Conservation (phyloP, 768 basidiomycete species). For the Pleurotus eryngii region DNA sequence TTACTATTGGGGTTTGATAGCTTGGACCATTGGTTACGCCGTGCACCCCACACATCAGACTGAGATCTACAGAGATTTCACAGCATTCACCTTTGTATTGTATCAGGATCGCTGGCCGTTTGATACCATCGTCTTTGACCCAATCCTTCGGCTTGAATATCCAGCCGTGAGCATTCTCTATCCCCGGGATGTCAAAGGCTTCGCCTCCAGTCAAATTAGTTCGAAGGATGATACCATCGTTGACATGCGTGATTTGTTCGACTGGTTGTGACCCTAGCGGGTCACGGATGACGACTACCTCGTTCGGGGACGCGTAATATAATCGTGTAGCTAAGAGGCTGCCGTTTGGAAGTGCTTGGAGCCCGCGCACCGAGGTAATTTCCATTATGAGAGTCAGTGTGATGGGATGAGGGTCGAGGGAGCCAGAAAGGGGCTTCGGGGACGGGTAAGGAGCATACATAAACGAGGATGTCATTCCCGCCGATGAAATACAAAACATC, state of each 20-base stretch:
- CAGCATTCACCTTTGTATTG: background rate
- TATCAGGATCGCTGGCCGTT: background rate
- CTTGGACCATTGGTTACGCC: background rate
- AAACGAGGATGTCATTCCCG: background rate
- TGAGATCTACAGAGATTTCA: background rate
- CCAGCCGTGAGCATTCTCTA: background rate
- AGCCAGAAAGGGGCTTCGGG: background rate
- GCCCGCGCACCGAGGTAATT: background rate
- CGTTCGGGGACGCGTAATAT: background rate
- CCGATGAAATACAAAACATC: background rate
- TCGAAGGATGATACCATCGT: background rate
- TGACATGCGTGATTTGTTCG: conserved; percentile 1
- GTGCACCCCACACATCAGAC: background rate
- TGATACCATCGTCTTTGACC: background rate
- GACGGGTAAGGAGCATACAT: background rate
- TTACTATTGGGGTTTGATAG: conserved; percentile 3
- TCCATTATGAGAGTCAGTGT: background rate
- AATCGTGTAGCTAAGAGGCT: background rate
- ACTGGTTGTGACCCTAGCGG: background rate
- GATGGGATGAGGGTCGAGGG: background rate
- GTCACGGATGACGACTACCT: background rate
- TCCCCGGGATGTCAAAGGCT: background rate
- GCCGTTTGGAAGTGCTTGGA: background rate
- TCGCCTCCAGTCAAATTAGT: background rate
- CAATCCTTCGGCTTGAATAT: background rate